Evolutionary conservation across 2,329 filamentous ascomycete species (phyloP).

Genomic region (Fusarium sterilihyphosum): DNA sequence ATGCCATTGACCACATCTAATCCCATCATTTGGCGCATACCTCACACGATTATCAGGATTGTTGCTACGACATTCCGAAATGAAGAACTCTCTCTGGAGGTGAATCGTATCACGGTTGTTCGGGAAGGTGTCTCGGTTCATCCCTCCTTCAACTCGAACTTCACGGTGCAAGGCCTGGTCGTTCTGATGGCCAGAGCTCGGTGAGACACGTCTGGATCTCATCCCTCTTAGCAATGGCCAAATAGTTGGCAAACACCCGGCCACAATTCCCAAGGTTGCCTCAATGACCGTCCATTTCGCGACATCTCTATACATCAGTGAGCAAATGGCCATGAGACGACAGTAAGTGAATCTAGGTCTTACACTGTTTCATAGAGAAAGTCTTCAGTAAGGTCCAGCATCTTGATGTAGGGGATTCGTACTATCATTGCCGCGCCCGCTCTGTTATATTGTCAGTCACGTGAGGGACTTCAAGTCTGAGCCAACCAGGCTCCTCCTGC

Average conservation of each 20-base stretch:
- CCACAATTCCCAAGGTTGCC: not conserved
- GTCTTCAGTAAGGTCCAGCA: not conserved
- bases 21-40: not conserved
- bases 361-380: constrained; percentile 1
- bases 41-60: not conserved
- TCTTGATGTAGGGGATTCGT: not conserved
- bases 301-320: not conserved
- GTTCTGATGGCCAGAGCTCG: not conserved
- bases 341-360: not conserved
- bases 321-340: not conserved
- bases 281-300: not conserved
- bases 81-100: not conserved
- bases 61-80: not conserved
- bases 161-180: not conserved
- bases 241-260: not conserved
- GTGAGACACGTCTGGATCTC: not conserved
- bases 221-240: not conserved
- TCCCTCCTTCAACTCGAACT: not conserved
- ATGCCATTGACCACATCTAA: not conserved
- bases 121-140: not conserved
- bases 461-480: not conserved
- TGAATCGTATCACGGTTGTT: not conserved
- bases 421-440: not conserved
- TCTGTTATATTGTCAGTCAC: not conserved
- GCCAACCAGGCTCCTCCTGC: not conserved